Percentiles rank a stretch among this genome's conserved stretches.
These are phyloP conservation scores for Colletotrichum aenigma DNA, from an alignment of 2,329 filamentous ascomycete genomes.

Conservation along the genomic window DNA sequence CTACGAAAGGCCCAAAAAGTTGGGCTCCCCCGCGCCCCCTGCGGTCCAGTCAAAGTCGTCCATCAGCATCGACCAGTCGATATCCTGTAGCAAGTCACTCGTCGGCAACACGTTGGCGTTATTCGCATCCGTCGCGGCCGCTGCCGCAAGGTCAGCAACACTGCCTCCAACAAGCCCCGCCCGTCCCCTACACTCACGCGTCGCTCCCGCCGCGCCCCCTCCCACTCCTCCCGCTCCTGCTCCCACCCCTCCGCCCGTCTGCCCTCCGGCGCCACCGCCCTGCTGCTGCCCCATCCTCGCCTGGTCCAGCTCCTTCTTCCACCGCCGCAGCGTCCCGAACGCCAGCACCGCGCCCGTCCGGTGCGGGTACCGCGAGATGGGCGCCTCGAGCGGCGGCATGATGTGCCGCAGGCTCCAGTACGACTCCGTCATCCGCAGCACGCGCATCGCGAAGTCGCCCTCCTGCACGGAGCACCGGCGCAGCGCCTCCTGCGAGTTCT, in stretches of 20 bases:
- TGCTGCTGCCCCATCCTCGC: conserved; percentile 21
- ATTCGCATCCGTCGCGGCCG: conserved; percentile 1
- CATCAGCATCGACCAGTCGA: conserved; percentile 56
- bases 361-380: conserved; percentile 45
- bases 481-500: conserved; percentile 30
- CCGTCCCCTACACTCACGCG: conserved; percentile 10
- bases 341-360: conserved; percentile 54
- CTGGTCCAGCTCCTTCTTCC: conserved; percentile 46
- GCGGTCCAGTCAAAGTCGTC: conserved; percentile 53
- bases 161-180: neutral
- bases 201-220: neutral
- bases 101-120: neutral
- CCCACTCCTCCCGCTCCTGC: neutral
- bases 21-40: conserved; percentile 13
- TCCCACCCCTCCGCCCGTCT: neutral
- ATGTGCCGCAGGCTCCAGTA: conserved; percentile 48
- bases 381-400: conserved; percentile 41
- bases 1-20: conserved; percentile 14
- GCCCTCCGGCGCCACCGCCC: conserved; percentile 1
- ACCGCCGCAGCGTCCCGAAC: conserved; percentile 54
- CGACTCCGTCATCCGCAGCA: conserved; percentile 50
- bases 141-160: conserved; percentile 14
- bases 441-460: conserved; percentile 51
- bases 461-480: conserved; percentile 51
- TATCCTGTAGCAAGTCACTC: conserved; percentile 43